Evolutionary conservation across 2,329 filamentous ascomycete genomes (phyloP), one percentile per base, ranked within the genome.

Genomic region (Exserohilum turcica): DNA sequence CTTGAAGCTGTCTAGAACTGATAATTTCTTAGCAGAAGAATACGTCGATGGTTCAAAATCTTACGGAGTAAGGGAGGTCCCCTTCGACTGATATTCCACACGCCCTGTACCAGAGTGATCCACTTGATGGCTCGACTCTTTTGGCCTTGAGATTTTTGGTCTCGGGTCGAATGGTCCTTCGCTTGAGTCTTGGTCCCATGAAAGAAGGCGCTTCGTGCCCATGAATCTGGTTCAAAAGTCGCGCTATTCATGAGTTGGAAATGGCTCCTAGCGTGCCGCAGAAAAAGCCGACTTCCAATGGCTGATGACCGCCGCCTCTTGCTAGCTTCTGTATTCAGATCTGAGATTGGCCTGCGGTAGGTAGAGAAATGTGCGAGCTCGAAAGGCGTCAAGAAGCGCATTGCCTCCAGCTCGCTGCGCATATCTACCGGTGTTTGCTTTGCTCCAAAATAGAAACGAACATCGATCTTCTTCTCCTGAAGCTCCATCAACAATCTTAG

Each of bases 131-230:
- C n/a, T 1, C 21, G 15, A 8, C 32, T 12, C 24, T 5, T 31
- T 7, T 5, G 6, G 3, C 8, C 27, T 15, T 53, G 49, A 6
- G 27, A 10, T 2, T 16, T 46, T 8, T 15, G 16, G 10, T 33
- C 19, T 12, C 16, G 35, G 7, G 33, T 16, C 5, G 48, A 35
- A 10, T 36, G 28, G 21, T 50, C 42, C 40, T 32, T 40, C 10
- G 40, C 48, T 2, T 29, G 46, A 9, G 31, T 36, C 2, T 32
- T 24, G 3, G 3, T 15, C 3, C 49, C 52, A 9, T 49, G 54
- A 31, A 60, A 61, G 43, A 60, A 60, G 6, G 35, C 56, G 6
- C 45, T 24, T 12, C 50, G 21, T 9, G 7, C 5, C 59, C 59
- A 60, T 1, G 16, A 36, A 10, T 16, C 13, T 5, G 21, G 27